phyloP scores from a whole-genome alignment of 371 early-diverging fungal genomes.

The Saksenaea vasiformis region DNA sequence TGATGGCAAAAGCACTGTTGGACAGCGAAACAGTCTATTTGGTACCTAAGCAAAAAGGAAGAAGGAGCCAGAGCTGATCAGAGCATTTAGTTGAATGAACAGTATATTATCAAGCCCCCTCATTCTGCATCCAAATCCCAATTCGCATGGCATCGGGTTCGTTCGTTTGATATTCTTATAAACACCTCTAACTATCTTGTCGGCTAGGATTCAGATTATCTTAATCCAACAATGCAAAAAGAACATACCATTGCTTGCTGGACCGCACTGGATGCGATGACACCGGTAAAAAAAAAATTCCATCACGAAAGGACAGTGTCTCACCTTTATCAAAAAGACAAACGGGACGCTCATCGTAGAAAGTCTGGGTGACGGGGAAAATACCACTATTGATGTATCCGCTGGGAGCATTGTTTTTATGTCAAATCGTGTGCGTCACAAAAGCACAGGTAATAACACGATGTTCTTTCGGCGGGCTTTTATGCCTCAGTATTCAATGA shows the following conservation, averaged over 20 bases:
- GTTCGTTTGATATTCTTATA: neutral
- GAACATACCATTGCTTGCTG: constrained; percentile 54
- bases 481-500: constrained; percentile 59
- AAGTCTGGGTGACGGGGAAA: constrained; percentile 18
- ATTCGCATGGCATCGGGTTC: constrained; percentile 61
- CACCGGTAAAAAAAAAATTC: constrained; percentile 12
- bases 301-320: neutral
- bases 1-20: constrained; percentile 39
- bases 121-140: constrained; percentile 22
- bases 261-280: constrained; percentile 52
- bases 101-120: constrained; percentile 66
- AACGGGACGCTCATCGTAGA: constrained; percentile 41
- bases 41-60: constrained; percentile 5
- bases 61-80: neutral
- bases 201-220: constrained; percentile 44
- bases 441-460: constrained; percentile 50
- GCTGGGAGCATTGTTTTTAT: constrained; percentile 59
- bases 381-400: constrained; percentile 15
- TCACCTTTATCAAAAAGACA: neutral
- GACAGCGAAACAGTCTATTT: constrained; percentile 12
- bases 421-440: constrained; percentile 53
- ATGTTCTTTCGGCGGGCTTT: constrained; percentile 45
- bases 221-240: constrained; percentile 18
- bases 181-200: neutral
- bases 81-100: constrained; percentile 52